Conservation (phyloP, 495 filamentous ascomycete genomes). For the Neohortaea acidophila region DNA sequence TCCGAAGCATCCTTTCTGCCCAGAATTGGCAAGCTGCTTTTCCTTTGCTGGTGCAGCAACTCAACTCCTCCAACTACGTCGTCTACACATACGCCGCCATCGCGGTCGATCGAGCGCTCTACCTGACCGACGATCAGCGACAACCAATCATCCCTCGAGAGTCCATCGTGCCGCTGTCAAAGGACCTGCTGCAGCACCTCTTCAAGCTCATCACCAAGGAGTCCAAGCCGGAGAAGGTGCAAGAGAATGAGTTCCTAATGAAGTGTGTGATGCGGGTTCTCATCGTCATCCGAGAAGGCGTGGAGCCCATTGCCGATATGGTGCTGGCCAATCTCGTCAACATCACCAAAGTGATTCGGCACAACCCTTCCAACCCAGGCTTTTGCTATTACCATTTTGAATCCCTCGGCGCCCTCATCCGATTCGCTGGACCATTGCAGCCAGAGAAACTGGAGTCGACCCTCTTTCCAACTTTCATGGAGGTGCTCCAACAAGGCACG, state of each 20-base stretch:
- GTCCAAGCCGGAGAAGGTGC: constrained; percentile 70
- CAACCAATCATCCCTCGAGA: constrained; percentile 57
- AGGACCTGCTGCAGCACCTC: constrained; percentile 78
- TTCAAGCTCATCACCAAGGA: constrained; percentile 79
- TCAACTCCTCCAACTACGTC: constrained; percentile 76
- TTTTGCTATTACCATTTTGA: constrained; percentile 99
- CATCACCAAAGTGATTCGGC: constrained; percentile 74
- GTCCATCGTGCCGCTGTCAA: constrained; percentile 62
- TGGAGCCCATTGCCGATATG: constrained; percentile 51
- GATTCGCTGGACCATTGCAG: constrained; percentile 52
- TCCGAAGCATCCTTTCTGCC: constrained; percentile 78
- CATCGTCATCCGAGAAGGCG: constrained; percentile 72
- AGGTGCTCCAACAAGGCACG: constrained; percentile 60
- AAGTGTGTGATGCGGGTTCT: constrained; percentile 93
- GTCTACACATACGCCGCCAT: constrained; percentile 96
- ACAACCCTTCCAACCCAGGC: constrained; percentile 90
- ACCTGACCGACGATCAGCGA: constrained; percentile 54
- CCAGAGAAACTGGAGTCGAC: constrained; percentile 58
- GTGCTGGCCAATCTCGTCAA: constrained; percentile 63
- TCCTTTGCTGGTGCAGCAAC: constrained; percentile 74
- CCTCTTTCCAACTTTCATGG: constrained; percentile 62
- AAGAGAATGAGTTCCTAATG: constrained; percentile 99
- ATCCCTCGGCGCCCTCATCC: constrained; percentile 84
- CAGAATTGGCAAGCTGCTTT: constrained; percentile 79
- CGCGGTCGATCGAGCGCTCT: constrained; percentile 76